Base-by-base conservation (phyloP, 2,329 filamentous ascomycete species). In the Phaeosphaeria sp. region DNA sequence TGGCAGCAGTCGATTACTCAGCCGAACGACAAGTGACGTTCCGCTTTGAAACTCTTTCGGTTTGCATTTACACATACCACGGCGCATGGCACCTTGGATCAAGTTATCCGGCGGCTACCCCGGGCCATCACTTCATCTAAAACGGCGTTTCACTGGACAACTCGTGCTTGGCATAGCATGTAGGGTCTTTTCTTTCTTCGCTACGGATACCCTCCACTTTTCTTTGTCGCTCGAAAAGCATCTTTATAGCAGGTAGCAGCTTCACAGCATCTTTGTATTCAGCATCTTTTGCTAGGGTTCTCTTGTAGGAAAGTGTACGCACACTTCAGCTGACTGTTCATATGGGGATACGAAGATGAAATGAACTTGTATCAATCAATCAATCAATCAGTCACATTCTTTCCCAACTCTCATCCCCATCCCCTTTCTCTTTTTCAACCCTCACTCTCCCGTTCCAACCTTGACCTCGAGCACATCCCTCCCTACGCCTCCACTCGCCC, bases 1-100 rank as follows among this genome's bases (percentile, higher is more conserved):
- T 96, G 92, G 92, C 92, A 96, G 79, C 89, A 90, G 46, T 73
- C 75, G 71, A 66, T 77, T 20, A 58, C 62, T 1, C 66, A 72
- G 22, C 63, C 68, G 43, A 72, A 61, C 6, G 73, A 74, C 43
- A 76, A 73, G 53, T 76, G 56, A 52, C 44, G 20, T 15, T 50
- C 0, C n/a, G 47, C 44, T 15, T 27, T 20, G 17, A 46, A 22
- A 23, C 36, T 25, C 18, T 25, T 36, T 21, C 23, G n/a, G 10
- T 46, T 25, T 15, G 21, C 44, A 25, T n/a, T 21, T 30, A 20
- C 15, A 44, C 27, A 22, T 47, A 46, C 42, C 33, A 54, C 33
- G 55, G 58, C 56, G 50, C 51, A 56, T 43, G 21, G 46, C 13
- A 55, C 27, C 2, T 22, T 27, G 23, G 49, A 51, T 30, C 10